Base-by-base conservation (phyloP, 768 basidiomycete species). In the Tephrocybe sp. region DNA sequence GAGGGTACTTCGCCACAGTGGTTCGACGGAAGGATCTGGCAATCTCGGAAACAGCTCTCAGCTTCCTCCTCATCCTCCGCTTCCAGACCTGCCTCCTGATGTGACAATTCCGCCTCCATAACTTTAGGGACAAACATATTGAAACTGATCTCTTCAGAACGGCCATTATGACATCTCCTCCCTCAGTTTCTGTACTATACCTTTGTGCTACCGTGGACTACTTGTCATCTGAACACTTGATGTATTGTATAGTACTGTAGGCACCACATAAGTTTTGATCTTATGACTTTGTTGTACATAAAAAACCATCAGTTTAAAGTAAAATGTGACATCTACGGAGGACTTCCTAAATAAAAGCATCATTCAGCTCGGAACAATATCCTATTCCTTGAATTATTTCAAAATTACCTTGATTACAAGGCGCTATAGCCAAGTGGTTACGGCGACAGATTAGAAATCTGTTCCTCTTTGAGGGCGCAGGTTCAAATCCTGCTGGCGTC, bases 351-450 rank as follows among this genome's bases (percentile, higher is more conserved):
- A n/a, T n/a, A n/a, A n/a, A n/a, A n/a, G n/a, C n/a, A n/a, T n/a
- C n/a, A n/a, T n/a, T n/a, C n/a, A n/a, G n/a, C n/a, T n/a, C n/a
- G n/a, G n/a, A n/a, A n/a, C n/a, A n/a, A n/a, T n/a, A n/a, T n/a
- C n/a, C n/a, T n/a, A n/a, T n/a, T n/a, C n/a, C n/a, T n/a, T n/a
- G n/a, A n/a, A n/a, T n/a, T n/a, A n/a, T n/a, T n/a, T n/a, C n/a
- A n/a, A n/a, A n/a, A n/a, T n/a, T n/a, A n/a, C n/a, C n/a, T n/a
- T n/a, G n/a, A n/a, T n/a, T n/a, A 26, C 26, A 26, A 26, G 80
- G 78, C 79, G 78, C 82, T 79, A 82, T 83, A 82, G 81, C 82
- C 79, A 82, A 83, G 82, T 81, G 82, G 80, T 83, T 83, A 83
- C 76, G 79, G 82, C 82, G 82, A 83, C 80, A 83, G 82, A 83